phyloP scores from a whole-genome alignment of 257 asterid species.

The Paulownia fortunei region DNA sequence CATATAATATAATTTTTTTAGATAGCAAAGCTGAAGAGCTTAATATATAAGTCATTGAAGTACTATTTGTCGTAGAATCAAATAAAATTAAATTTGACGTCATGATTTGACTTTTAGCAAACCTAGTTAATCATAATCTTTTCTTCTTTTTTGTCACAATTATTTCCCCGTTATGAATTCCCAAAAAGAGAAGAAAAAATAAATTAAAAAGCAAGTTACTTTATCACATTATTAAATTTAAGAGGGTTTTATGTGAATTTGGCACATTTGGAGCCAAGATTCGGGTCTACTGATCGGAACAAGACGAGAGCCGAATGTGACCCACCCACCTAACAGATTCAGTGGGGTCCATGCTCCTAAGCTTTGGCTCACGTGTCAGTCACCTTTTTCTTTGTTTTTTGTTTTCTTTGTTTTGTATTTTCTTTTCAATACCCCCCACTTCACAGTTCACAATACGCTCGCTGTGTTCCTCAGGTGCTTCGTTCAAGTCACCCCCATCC shows the following conservation, averaged over 20 bases:
- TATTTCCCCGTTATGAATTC: too few relatives aligned
- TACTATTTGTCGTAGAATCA: too few relatives aligned
- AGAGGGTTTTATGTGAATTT: background rate
- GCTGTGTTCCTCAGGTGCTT: conserved; percentile 26
- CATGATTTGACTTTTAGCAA: too few relatives aligned
- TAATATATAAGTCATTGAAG: too few relatives aligned
- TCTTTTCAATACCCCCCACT: conserved; percentile 1
- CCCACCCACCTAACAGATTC: conserved; percentile 26
- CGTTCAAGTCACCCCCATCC: background rate
- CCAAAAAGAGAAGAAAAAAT: too few relatives aligned
- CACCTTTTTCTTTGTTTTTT: background rate
- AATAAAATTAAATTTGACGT: too few relatives aligned
- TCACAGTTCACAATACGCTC: background rate
- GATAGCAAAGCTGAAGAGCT: background rate
- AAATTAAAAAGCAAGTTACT: too few relatives aligned
- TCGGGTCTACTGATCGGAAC: background rate
- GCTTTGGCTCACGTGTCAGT: conserved; percentile 19
- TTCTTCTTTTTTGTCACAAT: too few relatives aligned
- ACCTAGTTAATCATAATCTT: too few relatives aligned
- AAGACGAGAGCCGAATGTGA: background rate
- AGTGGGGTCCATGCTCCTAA: conserved; percentile 27
- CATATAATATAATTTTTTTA: background rate
- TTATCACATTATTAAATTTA: too few relatives aligned
- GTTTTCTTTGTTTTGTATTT: too few relatives aligned
- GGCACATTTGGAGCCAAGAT: background rate